These are phyloP conservation scores for Incumbomyces lentus DNA, from an alignment of 2,329 filamentous ascomycete genomes.

Conservation along the genomic window DNA sequence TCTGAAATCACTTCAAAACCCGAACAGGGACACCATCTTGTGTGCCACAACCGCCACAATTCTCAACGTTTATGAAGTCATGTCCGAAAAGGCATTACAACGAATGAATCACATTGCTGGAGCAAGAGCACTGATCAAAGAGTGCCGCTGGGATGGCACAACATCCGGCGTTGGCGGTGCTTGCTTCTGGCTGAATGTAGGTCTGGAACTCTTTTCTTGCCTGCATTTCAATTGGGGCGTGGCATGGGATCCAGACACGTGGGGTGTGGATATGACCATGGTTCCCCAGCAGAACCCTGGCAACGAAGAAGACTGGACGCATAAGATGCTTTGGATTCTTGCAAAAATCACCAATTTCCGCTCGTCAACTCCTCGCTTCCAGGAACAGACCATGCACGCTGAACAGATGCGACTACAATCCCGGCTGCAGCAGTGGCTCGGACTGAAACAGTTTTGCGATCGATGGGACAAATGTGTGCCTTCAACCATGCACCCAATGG, in stretches of 20 bases:
- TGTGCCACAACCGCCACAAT: conserved; percentile 82
- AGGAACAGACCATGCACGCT: conserved; percentile 44
- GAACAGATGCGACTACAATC: conserved; percentile 55
- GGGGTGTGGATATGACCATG: conserved; percentile 76
- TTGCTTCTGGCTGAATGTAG: conserved; percentile 90
- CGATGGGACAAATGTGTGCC: conserved; percentile 71
- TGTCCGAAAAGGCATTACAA: conserved; percentile 68
- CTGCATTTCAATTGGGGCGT: conserved; percentile 78
- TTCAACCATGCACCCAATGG: conserved; percentile 76
- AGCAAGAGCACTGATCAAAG: conserved; percentile 73
- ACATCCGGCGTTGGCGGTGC: conserved; percentile 70
- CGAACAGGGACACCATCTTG: conserved; percentile 69
- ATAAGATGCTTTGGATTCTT: conserved; percentile 78
- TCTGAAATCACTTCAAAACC: conserved; percentile 67
- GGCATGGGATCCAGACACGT: conserved; percentile 81
- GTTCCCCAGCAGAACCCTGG: conserved; percentile 43
- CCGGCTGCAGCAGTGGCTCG: conserved; percentile 65
- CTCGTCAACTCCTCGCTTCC: conserved; percentile 50
- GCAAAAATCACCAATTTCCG: conserved; percentile 82
- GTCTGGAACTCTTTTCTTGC: conserved; percentile 81
- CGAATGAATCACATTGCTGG: conserved; percentile 86
- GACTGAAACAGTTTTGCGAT: conserved; percentile 70
- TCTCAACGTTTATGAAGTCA: conserved; percentile 85
- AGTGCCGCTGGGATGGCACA: conserved; percentile 77
- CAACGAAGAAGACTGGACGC: conserved; percentile 74